Base-by-base conservation (phyloP, 2,329 filamentous ascomycete species). In the Xylariomycetidae sp. region DNA sequence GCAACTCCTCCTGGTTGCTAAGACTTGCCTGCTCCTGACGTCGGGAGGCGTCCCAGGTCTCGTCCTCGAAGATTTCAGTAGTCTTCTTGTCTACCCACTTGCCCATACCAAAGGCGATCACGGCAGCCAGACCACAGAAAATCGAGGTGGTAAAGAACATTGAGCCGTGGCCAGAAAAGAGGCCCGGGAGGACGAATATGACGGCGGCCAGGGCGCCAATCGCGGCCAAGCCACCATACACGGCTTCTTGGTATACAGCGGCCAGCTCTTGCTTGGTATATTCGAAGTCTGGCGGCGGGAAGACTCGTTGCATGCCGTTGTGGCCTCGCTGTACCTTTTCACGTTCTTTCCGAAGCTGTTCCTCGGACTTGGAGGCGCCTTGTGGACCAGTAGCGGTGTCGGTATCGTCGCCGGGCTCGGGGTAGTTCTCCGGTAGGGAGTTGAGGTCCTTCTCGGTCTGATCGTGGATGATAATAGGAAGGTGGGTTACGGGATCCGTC, bases 401-500 rank as follows among this genome's bases (percentile, higher is more conserved):
- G 29, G 59, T 55, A n/a, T 58, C 47, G 2, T 54, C 46, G 2
- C 61, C 64, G 13, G 57, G 50, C 30, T 56, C 52, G 1, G 57
- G 40, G 10, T 53, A 42, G 26, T 63, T 63, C 25, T 59, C 56
- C 3, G 57, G 60, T 32, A 34, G 57, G n/a, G 39, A 56, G 12
- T 62, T 50, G 10, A 85, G 61, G 32, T 82, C 76, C 24, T 75
- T 70, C 18, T 70, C 65, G 1, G 80, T 84, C 47, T 79, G 79
- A 50, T 85, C 82, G 49, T 82, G 77, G 22, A 85, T 80, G 22
- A 60, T 64, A 29, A 85, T 69, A 2, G 80, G 79, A 3, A 85
- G 64, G 56, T 85, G 82, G 2, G 82, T 86, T 24, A 85, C 70
- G 0, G 81, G 81, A 48, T 86, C 82, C 1, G 80, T 85, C 29